phyloP scores from a whole-genome alignment of 495 filamentous ascomycete genomes.

The Margaritispora aquatica region DNA sequence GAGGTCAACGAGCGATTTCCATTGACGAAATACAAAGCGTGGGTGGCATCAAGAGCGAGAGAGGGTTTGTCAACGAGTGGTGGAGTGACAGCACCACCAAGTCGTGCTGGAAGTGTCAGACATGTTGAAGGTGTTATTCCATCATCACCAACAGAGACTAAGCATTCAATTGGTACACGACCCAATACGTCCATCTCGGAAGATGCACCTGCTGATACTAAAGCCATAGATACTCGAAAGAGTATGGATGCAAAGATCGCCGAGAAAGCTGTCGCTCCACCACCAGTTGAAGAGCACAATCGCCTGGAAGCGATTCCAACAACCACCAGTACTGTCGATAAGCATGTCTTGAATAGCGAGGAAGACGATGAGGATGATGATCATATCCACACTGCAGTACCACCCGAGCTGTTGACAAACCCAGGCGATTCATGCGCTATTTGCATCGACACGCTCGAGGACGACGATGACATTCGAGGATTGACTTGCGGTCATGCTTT shows the following conservation, averaged over 20 bases:
- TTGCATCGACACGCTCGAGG: slow-evolving; percentile 88
- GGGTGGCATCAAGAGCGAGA: slow-evolving; percentile 76
- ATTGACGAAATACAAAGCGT: slow-evolving; percentile 90
- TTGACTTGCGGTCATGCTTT: slow-evolving; percentile 94
- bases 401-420: slow-evolving; percentile 73
- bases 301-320: slow-evolving; percentile 18
- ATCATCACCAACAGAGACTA: slow-evolving; percentile 20
- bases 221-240: slow-evolving; percentile 2
- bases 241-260: slow-evolving; percentile 2
- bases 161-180: slow-evolving; percentile 17
- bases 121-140: slow-evolving; percentile 48
- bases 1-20: slow-evolving; percentile 98
- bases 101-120: slow-evolving; percentile 60
- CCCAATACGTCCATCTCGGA: slow-evolving; percentile 17
- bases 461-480: slow-evolving; percentile 91
- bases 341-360: slow-evolving; percentile 15
- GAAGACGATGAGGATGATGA: slow-evolving; percentile 77
- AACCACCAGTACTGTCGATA: slow-evolving; percentile 19
- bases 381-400: slow-evolving; percentile 74
- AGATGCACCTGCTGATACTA: slow-evolving; percentile 2
- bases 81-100: slow-evolving; percentile 73
- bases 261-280: slow-evolving; percentile 3
- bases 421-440: slow-evolving; percentile 97
- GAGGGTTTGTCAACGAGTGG: slow-evolving; percentile 80
- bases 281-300: slow-evolving; percentile 11